Conservation (phyloP, 257 asterid species). For the Coffea canephora region DNA sequence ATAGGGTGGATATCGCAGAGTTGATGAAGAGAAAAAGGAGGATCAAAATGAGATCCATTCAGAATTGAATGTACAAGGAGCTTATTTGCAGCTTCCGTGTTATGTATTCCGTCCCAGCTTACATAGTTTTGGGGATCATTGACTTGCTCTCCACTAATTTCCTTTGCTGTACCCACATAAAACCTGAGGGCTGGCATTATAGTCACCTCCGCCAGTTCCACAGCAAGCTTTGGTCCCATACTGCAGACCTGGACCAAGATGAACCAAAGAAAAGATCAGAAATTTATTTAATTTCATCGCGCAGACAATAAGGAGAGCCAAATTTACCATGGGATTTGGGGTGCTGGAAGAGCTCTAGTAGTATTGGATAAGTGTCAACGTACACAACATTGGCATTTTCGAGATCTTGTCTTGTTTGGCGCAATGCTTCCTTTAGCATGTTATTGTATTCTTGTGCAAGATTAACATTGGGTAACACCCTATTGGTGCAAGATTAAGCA, state of each 20-base stretch:
- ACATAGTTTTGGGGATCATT: conserved; percentile 64
- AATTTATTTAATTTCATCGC: too few species aligned
- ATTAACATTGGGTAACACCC: conserved; percentile 58
- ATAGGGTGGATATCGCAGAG: conserved; percentile 50
- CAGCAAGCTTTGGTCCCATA: conserved; percentile 78
- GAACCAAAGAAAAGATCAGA: not conserved
- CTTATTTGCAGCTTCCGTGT: conserved; percentile 85
- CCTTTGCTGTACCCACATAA: conserved; percentile 48
- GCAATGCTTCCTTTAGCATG: conserved; percentile 52
- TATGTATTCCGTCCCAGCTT: conserved; percentile 79
- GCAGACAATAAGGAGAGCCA: not conserved
- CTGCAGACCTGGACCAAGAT: conserved; percentile 40
- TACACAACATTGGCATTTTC: conserved; percentile 51
- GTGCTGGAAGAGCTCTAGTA: conserved; percentile 65
- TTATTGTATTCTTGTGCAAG: conserved; percentile 55
- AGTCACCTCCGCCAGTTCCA: conserved; percentile 69
- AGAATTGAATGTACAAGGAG: conserved; percentile 51
- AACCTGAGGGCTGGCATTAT: conserved; percentile 48
- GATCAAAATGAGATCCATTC: conserved; percentile 51
- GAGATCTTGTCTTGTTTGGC: conserved; percentile 37
- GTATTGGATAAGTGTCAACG: conserved; percentile 52
- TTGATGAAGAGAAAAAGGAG: conserved; percentile 43
- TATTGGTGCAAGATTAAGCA: conserved; percentile 56
- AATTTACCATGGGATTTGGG: conserved; percentile 64
- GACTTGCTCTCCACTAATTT: conserved; percentile 36